Base-by-base conservation (phyloP, 2,329 filamentous ascomycete species). In the Aspergillus glaucus region DNA sequence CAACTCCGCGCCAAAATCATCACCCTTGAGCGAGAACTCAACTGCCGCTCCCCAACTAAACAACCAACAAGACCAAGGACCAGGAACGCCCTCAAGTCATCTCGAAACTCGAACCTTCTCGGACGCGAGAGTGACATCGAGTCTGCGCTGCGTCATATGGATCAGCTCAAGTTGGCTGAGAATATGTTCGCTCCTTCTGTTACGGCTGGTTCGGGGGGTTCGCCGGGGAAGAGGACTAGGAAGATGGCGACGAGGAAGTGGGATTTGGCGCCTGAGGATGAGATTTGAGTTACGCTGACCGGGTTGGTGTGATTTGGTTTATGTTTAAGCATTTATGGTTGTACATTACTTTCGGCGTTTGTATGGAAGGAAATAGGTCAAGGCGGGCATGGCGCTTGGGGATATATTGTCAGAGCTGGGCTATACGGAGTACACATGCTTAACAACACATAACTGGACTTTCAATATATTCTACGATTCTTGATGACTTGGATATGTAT, bases 21-120 rank as follows among this genome's bases (percentile, higher is more conserved):
- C 1, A 72, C 82, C 2, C 65, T 91, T 21, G 83, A 83, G 62
- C 78, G 86, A 32, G 85, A 90, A 66, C 62, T 88, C 5, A 73
- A 74, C 0, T 75, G 74, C 12, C 77, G 81, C 47, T 88, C 82
- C 47, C 85, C 85, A 0, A 80, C 75, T 3, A 85, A 81, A 67
- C 26, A 12, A 30, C 26, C 26, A 30, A 19, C 15, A 40, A 71
- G 70, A 55, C 60, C 67, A n/a, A 63, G 62, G 39, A 46, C 62
- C 9, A 69, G 67, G 48, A 66, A 64, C 9, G 51, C 54, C 43
- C 50, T 61, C 43, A 37, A 61, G 17, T 26, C 63, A 14, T 60
- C 55, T 12, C 57, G 58, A 42, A 58, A 62, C 24, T 57, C 61
- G 21, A 69, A 62, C 37, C 50, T 63, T 8, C 56, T 66, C 0